phyloP scores from a whole-genome alignment of 371 early-diverging fungal genomes.

The Parasitella parasitica region DNA sequence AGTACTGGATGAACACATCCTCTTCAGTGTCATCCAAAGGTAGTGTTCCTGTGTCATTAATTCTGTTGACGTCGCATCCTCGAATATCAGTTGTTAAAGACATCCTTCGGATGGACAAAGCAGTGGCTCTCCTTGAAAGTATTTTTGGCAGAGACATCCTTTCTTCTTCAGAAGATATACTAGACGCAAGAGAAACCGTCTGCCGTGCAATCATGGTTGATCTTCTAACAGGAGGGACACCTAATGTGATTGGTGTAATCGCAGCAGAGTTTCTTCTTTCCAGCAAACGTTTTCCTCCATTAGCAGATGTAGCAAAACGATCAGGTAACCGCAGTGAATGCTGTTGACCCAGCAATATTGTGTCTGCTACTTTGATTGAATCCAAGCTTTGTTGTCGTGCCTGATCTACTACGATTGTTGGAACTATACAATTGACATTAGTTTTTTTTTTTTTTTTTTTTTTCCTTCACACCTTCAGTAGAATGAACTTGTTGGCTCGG shows the following conservation, averaged over 20 bases:
- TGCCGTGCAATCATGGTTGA: neutral
- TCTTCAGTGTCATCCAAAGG: neutral
- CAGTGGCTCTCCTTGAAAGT: neutral
- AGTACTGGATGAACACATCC: constrained; percentile 4
- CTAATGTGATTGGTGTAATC: neutral
- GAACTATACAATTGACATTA: constrained; percentile 5
- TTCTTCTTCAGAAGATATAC: neutral
- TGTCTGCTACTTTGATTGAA: neutral
- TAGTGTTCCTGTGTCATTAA: neutral
- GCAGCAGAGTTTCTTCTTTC: constrained; percentile 3
- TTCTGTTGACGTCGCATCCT: neutral
- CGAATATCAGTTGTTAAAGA: neutral
- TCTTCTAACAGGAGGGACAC: neutral
- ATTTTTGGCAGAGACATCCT: neutral
- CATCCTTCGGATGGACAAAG: neutral
- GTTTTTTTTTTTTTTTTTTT: no score
- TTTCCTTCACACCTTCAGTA: neutral
- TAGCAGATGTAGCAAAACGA: neutral
- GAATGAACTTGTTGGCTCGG: neutral
- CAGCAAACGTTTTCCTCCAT: neutral
- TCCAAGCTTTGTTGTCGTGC: constrained; percentile 5
- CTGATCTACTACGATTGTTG: constrained; percentile 22
- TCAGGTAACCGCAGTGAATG: neutral
- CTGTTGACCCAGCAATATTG: neutral
- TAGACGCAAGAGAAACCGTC: neutral